phyloP scores from a whole-genome alignment of 2,329 filamentous ascomycete genomes.

The Fonsecaea erecta region DNA sequence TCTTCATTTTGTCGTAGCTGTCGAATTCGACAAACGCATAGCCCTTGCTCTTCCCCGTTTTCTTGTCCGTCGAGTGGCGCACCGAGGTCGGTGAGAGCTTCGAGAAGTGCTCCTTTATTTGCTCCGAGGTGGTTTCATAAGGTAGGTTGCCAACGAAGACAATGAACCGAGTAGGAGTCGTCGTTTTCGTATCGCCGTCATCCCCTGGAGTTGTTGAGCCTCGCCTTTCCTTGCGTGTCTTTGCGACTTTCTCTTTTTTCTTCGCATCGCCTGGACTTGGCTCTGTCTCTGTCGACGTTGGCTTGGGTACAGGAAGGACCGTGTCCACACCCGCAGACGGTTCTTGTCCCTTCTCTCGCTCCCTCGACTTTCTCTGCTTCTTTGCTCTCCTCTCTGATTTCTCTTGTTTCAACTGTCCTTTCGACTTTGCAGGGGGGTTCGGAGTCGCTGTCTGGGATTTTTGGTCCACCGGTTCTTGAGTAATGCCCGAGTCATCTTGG shows the following conservation, averaged over 20 bases:
- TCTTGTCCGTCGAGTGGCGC: conserved; percentile 73
- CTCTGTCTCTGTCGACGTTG: not conserved
- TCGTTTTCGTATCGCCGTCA: conserved; percentile 1
- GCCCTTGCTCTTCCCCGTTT: conserved; percentile 69
- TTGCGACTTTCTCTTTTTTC: conserved; percentile 37
- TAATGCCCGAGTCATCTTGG: conserved; percentile 17
- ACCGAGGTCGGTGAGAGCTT: conserved; percentile 72
- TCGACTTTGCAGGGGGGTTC: conserved; percentile 13
- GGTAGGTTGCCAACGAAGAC: conserved; percentile 90
- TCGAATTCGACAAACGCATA: conserved; percentile 90
- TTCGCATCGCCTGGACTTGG: not conserved
- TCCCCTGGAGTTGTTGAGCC: conserved; percentile 27
- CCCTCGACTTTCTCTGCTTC: conserved; percentile 31
- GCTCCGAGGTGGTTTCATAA: conserved; percentile 73
- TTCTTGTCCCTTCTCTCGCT: conserved; percentile 15
- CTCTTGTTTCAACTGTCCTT: conserved; percentile 32
- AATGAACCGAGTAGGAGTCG: conserved; percentile 63
- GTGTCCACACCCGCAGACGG: not conserved
- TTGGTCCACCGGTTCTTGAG: conserved; percentile 11
- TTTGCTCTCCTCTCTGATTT: conserved; percentile 37
- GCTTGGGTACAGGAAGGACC: not conserved
- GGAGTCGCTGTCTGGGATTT: not conserved
- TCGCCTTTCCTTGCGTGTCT: conserved; percentile 43
- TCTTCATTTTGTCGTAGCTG: conserved; percentile 86
- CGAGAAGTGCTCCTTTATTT: conserved; percentile 76